Base-by-base conservation (phyloP, 2,329 filamentous ascomycete genomes). In the Fusarium siculi region DNA sequence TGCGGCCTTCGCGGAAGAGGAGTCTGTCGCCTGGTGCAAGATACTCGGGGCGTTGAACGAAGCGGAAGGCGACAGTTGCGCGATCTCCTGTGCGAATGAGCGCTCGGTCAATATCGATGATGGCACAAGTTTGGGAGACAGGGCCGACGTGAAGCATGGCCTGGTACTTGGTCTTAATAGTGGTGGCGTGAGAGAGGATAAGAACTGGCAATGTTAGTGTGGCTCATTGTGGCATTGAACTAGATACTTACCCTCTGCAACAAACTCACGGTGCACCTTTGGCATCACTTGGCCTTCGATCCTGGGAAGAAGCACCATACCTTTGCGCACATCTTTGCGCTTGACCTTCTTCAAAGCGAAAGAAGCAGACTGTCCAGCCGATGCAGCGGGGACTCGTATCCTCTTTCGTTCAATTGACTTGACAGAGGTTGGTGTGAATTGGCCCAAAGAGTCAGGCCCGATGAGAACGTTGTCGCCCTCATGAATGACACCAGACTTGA, bases 121-220 rank as follows among this genome's bases (percentile, higher is more conserved):
- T 98, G 16, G 95, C 92, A 79, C 96, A 99, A 0, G 96, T 99
- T 84, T 99, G 96, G 44, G 93, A 94, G 47, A 99, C 93, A 0
- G 96, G 93, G 0, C 96, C 96, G 9, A 99, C 95, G 77, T 99
- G 96, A 28, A 99, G 88, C 95, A 98, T 99, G 2, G 96, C 96
- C 84, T 99, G 96, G 75, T 99, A 99, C 78, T 95, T 96, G 1
- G 92, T 94, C 82, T 97, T 96, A 82, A 99, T 99, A 47, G 96
- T 99, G 0, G 96, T 99, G 1, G 96, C 95, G 79, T 99, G 96
- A 8, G 93, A 97, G 11, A 99, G 87, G 74, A 99, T 98, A 28
- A 99, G 87, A 2, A 99, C 96, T 91, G 64, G 1, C 32, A 30
- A 18, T 30, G 66, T 76, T 59, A 76, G 67, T 57, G 37, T 42